phyloP scores from a whole-genome alignment of 441 rosid species.

The Pelargonium citronellum region DNA sequence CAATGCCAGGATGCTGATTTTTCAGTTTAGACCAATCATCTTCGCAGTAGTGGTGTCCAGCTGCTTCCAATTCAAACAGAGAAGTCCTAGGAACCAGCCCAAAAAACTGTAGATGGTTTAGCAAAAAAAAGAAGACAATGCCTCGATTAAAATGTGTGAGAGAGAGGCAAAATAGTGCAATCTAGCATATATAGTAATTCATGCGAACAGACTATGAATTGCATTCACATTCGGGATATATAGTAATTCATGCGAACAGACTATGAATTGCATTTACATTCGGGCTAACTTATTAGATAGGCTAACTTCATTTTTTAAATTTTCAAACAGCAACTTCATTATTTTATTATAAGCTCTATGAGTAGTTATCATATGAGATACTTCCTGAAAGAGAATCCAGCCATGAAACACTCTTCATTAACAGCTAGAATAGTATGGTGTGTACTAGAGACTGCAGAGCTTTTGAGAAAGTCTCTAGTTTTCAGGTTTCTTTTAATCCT shows the following conservation, averaged over 20 bases:
- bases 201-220: neutral
- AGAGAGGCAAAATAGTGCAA: neutral
- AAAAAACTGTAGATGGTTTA: slow-evolving; percentile 33
- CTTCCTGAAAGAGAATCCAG: slow-evolving; percentile 3
- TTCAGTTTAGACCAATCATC: slow-evolving; percentile 34
- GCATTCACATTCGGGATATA: neutral
- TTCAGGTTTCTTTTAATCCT: too few relatives aligned
- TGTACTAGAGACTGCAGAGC: neutral
- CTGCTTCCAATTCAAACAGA: slow-evolving; percentile 37
- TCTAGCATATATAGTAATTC: neutral
- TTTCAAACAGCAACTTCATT: neutral
- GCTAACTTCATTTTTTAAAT: too few relatives aligned
- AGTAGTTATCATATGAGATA: slow-evolving; percentile 1
- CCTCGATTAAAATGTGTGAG: neutral
- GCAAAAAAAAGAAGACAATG: slow-evolving; percentile 4
- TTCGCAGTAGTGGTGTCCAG: slow-evolving; percentile 36
- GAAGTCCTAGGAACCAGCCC: slow-evolving; percentile 35
- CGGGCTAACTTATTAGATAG: too few relatives aligned
- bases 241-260: neutral
- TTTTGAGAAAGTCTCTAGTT: neutral
- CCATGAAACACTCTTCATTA: neutral
- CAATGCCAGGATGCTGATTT: slow-evolving; percentile 23
- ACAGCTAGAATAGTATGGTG: neutral
- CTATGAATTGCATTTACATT: neutral
- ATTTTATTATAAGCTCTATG: neutral